phyloP scores from a whole-genome alignment of 306 rosid genomes.

The Castanea mollissima region DNA sequence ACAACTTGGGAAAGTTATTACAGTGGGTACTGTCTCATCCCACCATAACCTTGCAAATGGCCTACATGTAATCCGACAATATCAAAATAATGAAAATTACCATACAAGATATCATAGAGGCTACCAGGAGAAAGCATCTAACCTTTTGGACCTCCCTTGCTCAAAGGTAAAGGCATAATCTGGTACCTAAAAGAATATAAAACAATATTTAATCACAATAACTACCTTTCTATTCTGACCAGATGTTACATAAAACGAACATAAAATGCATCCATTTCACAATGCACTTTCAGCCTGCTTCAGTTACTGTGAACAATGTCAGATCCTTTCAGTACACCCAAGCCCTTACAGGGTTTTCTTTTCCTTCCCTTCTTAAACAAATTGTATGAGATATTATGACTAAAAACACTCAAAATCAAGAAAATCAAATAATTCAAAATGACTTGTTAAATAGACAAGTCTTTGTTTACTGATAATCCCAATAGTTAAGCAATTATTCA shows the following conservation, averaged over 20 bases:
- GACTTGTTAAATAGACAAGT: neutral
- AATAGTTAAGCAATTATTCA: neutral
- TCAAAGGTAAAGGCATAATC: conserved; percentile 66
- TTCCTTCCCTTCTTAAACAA: too few relatives aligned
- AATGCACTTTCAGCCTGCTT: neutral
- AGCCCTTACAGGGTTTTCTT: neutral
- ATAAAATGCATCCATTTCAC: neutral
- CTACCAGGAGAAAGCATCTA: conserved; percentile 10
- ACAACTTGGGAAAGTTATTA: conserved; percentile 67
- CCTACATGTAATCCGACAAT: conserved; percentile 29
- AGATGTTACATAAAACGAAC: neutral
- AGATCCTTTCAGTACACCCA: neutral
- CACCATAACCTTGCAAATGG: conserved; percentile 94
- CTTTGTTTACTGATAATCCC: neutral
- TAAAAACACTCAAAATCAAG: too few relatives aligned
- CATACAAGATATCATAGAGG: neutral
- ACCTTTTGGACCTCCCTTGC: conserved; percentile 86
- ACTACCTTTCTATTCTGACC: neutral
- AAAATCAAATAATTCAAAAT: neutral
- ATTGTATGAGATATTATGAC: too few relatives aligned
- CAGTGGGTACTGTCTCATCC: conserved; percentile 95
- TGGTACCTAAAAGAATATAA: conserved; percentile 57
- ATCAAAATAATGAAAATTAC: neutral
- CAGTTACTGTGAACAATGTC: neutral
- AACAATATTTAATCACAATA: neutral